Base-by-base conservation (phyloP, 305 asterid genomes). In the Andrographis paniculata region DNA sequence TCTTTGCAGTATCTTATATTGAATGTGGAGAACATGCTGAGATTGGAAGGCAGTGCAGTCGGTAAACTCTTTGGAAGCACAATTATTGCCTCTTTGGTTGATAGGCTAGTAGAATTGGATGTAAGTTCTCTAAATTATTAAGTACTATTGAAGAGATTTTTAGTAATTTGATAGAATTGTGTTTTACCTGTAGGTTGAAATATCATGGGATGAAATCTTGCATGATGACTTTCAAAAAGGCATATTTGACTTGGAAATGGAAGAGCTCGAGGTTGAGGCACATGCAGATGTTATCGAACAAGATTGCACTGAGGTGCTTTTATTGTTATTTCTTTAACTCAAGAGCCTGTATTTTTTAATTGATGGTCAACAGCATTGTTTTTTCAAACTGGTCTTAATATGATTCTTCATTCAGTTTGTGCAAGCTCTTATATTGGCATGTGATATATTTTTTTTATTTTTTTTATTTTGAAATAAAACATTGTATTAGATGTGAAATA, bases 11-110 rank as follows among this genome's bases (percentile, higher is more conserved):
- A 58, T 53, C 68, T 82, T 16, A 75, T 63, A 61, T 57, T 66
- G 66, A 87, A 78, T 19, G 84, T 68, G 64, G 99, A 91, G 81
- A 91, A 81, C 77, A 80, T 87, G 85, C 51, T 91, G 68, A 84
- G 76, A 56, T 62, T 91, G 78, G 96, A 77, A 72, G 66, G 82
- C 47, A 71, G 95, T 57, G 59, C 55, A 13, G 54, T 91, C 48
- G 85, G 87, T 37, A 78, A 69, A 53, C 74, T 72, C 56, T 70
- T 91, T 56, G 88, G 99, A 67, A 79, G 76, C 62, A 53, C 78
- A 13, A 63, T 79, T 78, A 71, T 91, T 41, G 53, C 71, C 30
- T 73, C 78, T 8, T 24, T 87, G 28, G 56, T 87, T 52, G 95
- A 91, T 61, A 66, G 74, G 59, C 77, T 91, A 20, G 57, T 79